Evolutionary conservation across 2,329 filamentous ascomycete species (phyloP), one percentile per base, ranked within the genome.

Genomic region (Ascomycota sp.): DNA sequence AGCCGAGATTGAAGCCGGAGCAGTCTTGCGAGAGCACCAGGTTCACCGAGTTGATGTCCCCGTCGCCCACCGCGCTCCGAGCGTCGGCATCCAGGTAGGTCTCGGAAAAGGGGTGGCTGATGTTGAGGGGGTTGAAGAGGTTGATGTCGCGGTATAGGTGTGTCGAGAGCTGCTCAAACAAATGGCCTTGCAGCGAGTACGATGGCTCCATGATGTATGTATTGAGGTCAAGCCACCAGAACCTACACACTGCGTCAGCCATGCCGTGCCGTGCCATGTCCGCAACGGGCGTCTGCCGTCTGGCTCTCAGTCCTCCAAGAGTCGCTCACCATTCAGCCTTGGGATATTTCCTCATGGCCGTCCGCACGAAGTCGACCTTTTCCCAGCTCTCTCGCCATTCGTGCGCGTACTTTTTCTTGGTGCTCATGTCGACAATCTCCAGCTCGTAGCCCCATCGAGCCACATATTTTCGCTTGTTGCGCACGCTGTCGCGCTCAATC

Each of bases 321-420:
- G n/a, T n/a, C n/a, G n/a, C 73, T 53, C 62, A 93, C 89, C 89
- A 98, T 60, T 98, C 86, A 22, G 86, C 89, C 38, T 92, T 67
- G 20, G 89, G 89, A 47, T 95, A 94, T 51, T 94, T 94, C 48
- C 74, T 70, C 65, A 98, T 75, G 27, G 77, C 74, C 36, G 81
- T 79, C 35, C 86, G 73, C 43, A 98, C 72, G 25, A 82, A 82
- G 50, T 98, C 89, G 36, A 94, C 85, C 61, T 95, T 98, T 56
- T 98, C 89, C 89, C 89, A 98, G 51, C 86, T 91, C 56, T 98
- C 89, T 45, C 89, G 71, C 89, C 89, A 98, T 55, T 98, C 89
- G 55, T 98, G 89, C 20, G 89, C 86, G 50, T 98, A 98, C 40
- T 85, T 74, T 58, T 94, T 95, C 66, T 94, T 93, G 31, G 85